Percentiles rank a stretch among this genome's conserved stretches.
Conservation (phyloP, 306 rosid species). For the Cucurbita maxima region DNA sequence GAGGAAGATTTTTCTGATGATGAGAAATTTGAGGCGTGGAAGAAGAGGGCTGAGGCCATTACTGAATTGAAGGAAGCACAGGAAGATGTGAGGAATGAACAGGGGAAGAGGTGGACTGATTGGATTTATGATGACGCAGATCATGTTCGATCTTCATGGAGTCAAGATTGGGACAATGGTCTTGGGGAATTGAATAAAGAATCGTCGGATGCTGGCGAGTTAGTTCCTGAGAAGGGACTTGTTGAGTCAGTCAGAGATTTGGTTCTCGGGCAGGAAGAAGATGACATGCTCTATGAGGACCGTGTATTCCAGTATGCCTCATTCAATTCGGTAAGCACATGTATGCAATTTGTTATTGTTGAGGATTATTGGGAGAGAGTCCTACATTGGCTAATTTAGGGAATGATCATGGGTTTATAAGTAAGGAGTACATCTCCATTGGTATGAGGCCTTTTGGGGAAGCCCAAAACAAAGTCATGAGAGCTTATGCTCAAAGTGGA, state of each 20-base stretch:
- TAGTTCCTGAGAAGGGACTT: conserved; percentile 28
- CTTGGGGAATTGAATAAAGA: conserved; percentile 19
- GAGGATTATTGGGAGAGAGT: no score
- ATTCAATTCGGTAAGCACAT: conserved; percentile 50
- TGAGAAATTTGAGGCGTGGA: conserved; percentile 83
- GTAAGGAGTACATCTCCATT: no score
- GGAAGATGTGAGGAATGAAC: conserved; percentile 49
- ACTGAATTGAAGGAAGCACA: conserved; percentile 70
- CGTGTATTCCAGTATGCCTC: conserved; percentile 87
- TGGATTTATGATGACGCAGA: conserved; percentile 43
- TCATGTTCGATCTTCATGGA: conserved; percentile 18
- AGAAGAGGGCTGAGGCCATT: conserved; percentile 79
- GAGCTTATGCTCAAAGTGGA: no score
- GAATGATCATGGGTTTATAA: no score
- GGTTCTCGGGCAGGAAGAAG: conserved; percentile 42
- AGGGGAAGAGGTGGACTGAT: conserved; percentile 64
- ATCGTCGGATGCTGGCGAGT: conserved; percentile 17
- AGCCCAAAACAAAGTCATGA: no score
- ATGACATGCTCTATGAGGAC: conserved; percentile 81
- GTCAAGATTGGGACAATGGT: conserved; percentile 38
- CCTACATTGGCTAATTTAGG: no score
- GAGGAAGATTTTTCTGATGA: conserved; percentile 22
- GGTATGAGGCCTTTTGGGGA: no score
- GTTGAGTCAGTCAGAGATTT: conserved; percentile 36
- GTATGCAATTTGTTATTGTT: not conserved